phyloP scores from a whole-genome alignment of 768 basidiomycete species.

The Pleurotus sapidus region DNA sequence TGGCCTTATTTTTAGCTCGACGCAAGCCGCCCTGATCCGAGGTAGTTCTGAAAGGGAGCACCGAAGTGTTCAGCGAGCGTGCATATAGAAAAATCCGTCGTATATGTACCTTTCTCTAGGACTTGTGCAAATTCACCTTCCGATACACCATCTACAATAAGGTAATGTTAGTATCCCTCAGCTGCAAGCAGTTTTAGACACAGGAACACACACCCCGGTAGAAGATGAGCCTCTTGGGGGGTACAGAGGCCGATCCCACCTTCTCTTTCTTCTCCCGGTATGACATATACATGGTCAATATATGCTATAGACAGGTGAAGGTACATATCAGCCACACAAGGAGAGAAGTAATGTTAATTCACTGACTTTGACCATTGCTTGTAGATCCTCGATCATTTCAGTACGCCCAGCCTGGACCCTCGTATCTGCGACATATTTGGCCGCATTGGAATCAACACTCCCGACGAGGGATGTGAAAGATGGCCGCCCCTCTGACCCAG shows the following conservation, averaged over 20 bases:
- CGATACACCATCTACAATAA: constrained; percentile 44
- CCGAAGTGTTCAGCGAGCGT: not conserved
- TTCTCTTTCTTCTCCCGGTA: constrained; percentile 57
- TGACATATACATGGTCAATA: constrained; percentile 52
- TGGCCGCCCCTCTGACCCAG: constrained; percentile 77
- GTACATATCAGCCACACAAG: not conserved
- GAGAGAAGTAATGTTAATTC: not conserved
- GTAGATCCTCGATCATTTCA: constrained; percentile 75
- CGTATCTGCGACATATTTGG: constrained; percentile 66
- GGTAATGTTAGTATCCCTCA: constrained; percentile 9
- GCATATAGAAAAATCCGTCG: too few species aligned
- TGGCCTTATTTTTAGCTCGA: constrained; percentile 50
- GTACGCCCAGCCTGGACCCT: constrained; percentile 65
- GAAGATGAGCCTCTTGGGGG: constrained; percentile 74
- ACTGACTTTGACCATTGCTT: constrained; percentile 58
- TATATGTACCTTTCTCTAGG: constrained; percentile 46
- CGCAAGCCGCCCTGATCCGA: constrained; percentile 55
- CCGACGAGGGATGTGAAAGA: constrained; percentile 81
- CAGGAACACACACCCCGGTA: constrained; percentile 52
- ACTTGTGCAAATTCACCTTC: constrained; percentile 53
- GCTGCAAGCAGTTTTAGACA: constrained; percentile 12
- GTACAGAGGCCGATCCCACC: constrained; percentile 30
- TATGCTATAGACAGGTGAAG: constrained; percentile 31
- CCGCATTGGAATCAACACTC: constrained; percentile 72
- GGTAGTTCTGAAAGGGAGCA: constrained; percentile 5